Percentiles rank a stretch among this genome's conserved stretches.
Conservation (phyloP, 257 asterid genomes). For the Solanum habrochaites region DNA sequence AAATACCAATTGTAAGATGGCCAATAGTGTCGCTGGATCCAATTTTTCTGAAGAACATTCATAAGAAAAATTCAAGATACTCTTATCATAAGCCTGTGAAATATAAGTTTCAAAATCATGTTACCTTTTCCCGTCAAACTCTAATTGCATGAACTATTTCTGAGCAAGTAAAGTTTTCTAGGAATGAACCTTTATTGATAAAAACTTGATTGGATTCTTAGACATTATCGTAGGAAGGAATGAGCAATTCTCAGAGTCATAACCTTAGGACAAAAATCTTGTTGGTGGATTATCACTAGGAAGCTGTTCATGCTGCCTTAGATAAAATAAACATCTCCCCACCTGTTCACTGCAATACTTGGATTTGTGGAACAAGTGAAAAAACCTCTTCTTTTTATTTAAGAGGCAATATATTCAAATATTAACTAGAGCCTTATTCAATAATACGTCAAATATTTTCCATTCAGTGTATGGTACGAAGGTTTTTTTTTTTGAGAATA, state of each 20-base stretch:
- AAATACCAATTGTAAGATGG: neutral
- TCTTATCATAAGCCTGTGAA: neutral
- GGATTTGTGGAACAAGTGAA: too few species aligned
- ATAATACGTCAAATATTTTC: too few species aligned
- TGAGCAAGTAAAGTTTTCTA: neutral
- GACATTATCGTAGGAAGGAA: neutral
- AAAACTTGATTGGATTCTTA: neutral
- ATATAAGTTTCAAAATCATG: neutral
- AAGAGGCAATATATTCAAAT: neutral
- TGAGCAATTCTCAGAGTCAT: neutral
- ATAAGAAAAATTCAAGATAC: neutral
- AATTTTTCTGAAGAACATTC: neutral
- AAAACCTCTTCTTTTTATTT: too few species aligned
- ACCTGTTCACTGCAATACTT: too few species aligned
- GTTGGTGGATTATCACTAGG: neutral
- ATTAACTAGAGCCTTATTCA: neutral
- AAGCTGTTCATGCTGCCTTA: too few species aligned
- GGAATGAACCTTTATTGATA: neutral
- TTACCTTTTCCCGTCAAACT: neutral
- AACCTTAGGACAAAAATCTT: neutral
- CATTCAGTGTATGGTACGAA: too few species aligned
- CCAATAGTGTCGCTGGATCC: neutral
- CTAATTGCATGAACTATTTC: neutral
- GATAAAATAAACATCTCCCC: too few species aligned
- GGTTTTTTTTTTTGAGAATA: too few species aligned